Evolutionary conservation across 306 rosid species (phyloP).

Genomic region (Phaseolus lunatus): DNA sequence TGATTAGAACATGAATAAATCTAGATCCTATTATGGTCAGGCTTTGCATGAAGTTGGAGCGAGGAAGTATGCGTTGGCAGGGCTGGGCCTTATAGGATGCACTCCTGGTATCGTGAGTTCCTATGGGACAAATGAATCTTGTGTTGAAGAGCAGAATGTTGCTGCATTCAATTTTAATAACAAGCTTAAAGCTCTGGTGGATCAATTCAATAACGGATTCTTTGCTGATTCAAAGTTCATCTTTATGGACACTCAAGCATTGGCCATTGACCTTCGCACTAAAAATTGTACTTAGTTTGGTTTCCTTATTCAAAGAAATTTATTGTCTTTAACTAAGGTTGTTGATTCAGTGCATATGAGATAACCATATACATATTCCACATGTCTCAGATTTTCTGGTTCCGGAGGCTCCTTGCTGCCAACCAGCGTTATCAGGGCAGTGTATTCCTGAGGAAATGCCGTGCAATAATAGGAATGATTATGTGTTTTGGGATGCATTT

Average conservation of each 20-base stretch:
- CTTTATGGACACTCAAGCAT: constrained; percentile 39
- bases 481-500: constrained; percentile 56
- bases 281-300: constrained; percentile 12
- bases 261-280: not conserved
- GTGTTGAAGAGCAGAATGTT: constrained; percentile 47
- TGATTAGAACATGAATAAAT: not conserved
- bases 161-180: constrained; percentile 44
- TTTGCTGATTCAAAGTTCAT: constrained; percentile 48
- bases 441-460: constrained; percentile 42
- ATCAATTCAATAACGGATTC: constrained; percentile 35
- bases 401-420: constrained; percentile 49
- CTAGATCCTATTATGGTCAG: constrained; percentile 31
- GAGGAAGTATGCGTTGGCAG: constrained; percentile 61
- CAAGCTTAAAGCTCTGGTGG: constrained; percentile 53
- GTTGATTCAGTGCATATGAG: not conserved
- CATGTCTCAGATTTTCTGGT: constrained; percentile 50
- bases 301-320: not conserved
- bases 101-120: constrained; percentile 32
- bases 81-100: constrained; percentile 66
- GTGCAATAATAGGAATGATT: constrained; percentile 55
- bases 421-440: not conserved
- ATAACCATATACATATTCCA: constrained; percentile 33
- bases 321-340: not conserved
- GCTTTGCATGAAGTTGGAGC: constrained; percentile 61
- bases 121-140: constrained; percentile 44